Percentiles rank a stretch among this genome's conserved stretches.
Evolutionary conservation across 2,329 filamentous ascomycete genomes (phyloP).

Genomic region (Xylariales sp.): DNA sequence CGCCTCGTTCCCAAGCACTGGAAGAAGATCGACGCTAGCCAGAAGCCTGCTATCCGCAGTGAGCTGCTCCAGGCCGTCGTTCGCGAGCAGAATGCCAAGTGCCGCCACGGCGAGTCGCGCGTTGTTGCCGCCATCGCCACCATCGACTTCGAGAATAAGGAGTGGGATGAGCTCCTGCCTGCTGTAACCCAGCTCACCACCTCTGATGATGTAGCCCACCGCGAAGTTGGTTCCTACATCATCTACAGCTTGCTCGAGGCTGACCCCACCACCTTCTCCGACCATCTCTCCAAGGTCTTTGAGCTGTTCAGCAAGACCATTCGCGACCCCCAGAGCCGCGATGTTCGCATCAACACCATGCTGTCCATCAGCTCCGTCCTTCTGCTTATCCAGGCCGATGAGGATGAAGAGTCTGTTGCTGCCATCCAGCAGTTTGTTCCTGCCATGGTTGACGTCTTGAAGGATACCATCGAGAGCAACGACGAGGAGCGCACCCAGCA

Average conservation of each 20-base stretch:
- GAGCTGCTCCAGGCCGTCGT: slow-evolving; percentile 81
- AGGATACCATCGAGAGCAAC: slow-evolving; percentile 71
- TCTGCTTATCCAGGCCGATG: slow-evolving; percentile 82
- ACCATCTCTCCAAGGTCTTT: slow-evolving; percentile 76
- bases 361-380: slow-evolving; percentile 84
- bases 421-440: slow-evolving; percentile 79
- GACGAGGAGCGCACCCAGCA: slow-evolving; percentile 88
- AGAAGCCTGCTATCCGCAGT: slow-evolving; percentile 77
- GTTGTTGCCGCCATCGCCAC: slow-evolving; percentile 84
- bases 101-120: slow-evolving; percentile 82
- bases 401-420: slow-evolving; percentile 69
- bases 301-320: slow-evolving; percentile 82
- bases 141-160: slow-evolving; percentile 79
- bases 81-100: slow-evolving; percentile 70
- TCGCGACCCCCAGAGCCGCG: slow-evolving; percentile 81
- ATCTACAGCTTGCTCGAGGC: slow-evolving; percentile 89
- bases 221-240: slow-evolving; percentile 89
- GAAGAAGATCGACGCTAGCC: slow-evolving; percentile 64
- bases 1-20: slow-evolving; percentile 84
- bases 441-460: slow-evolving; percentile 83
- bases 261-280: slow-evolving; percentile 77
- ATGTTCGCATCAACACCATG: slow-evolving; percentile 93
- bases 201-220: slow-evolving; percentile 69
- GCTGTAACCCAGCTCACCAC: slow-evolving; percentile 76
- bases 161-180: slow-evolving; percentile 78